Conservation (phyloP, 2,329 filamentous ascomycete species). For the Cladosporium sp. region DNA sequence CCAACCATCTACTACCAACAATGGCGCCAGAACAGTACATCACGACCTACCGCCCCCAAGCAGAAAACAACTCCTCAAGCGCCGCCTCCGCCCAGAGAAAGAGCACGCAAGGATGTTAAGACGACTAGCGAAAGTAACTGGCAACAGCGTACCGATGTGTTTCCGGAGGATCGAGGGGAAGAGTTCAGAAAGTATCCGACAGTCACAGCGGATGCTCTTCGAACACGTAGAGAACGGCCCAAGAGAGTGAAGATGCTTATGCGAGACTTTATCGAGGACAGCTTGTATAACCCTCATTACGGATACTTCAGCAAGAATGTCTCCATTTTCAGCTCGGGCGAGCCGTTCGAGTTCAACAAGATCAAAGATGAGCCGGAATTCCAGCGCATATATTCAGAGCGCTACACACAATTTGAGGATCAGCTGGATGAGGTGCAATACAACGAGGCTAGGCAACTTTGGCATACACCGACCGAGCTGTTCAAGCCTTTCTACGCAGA, state of each 20-base stretch:
- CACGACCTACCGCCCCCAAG: slow-evolving; percentile 11
- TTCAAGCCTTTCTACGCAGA: slow-evolving; percentile 97
- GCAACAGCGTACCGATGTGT: slow-evolving; percentile 78
- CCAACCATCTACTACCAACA: slow-evolving; percentile 8
- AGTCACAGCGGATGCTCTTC: slow-evolving; percentile 79
- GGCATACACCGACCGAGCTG: slow-evolving; percentile 97
- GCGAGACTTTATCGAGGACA: slow-evolving; percentile 89
- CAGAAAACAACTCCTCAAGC: slow-evolving; percentile 16
- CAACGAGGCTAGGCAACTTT: slow-evolving; percentile 82
- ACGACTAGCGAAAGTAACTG: slow-evolving; percentile 68
- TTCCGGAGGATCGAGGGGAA: slow-evolving; percentile 73
- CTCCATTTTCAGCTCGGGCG: slow-evolving; percentile 77
- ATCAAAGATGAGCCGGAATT: slow-evolving; percentile 86
- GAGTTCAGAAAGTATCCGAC: slow-evolving; percentile 82
- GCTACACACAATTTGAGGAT: slow-evolving; percentile 91
- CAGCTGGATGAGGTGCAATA: slow-evolving; percentile 70
- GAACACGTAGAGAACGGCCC: slow-evolving; percentile 71
- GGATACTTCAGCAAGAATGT: slow-evolving; percentile 39
- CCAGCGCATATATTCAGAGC: slow-evolving; percentile 69
- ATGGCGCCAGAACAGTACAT: slow-evolving; percentile 18
- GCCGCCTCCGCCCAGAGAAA: slow-evolving; percentile 12
- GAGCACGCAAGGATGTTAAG: slow-evolving; percentile 32
- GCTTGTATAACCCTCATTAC: slow-evolving; percentile 49
- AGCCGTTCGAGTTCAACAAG: slow-evolving; percentile 82
- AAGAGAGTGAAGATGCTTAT: slow-evolving; percentile 93